Conservation (phyloP, 179 eudicot genomes). For the Actinidia chinensis region DNA sequence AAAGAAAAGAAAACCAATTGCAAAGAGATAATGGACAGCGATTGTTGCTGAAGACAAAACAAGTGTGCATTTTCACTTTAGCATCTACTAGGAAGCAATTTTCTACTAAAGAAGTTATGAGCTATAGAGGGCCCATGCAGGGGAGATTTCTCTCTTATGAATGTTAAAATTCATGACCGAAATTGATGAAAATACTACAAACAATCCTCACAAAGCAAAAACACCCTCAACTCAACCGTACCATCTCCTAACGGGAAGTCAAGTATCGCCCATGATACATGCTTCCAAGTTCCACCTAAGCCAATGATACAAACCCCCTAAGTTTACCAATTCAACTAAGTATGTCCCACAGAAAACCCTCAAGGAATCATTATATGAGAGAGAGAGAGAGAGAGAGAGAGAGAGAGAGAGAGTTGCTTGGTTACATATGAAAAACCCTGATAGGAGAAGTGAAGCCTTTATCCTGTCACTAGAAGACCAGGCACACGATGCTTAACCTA, state of each 20-base stretch:
- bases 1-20: constrained; percentile 15
- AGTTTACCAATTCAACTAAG: neutral
- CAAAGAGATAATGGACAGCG: neutral
- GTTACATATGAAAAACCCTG: neutral
- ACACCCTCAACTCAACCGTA: neutral
- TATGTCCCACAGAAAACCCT: too few relatives aligned
- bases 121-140: neutral
- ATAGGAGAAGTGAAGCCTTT: constrained; percentile 9
- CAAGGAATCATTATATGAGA: neutral
- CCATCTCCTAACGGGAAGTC: constrained; percentile 7
- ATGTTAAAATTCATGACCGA: neutral
- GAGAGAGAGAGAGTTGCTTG: neutral
- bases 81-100: constrained; percentile 1
- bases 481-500: neutral
- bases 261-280: neutral
- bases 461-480: neutral
- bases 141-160: neutral
- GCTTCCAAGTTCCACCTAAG: neutral
- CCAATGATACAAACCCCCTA: neutral
- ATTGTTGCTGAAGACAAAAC: neutral
- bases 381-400: too few relatives aligned
- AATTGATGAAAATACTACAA: neutral
- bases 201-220: neutral
- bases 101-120: neutral
- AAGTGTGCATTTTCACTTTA: neutral